phyloP scores from a whole-genome alignment of 1,284 basidiomycete species.

The Uromyces viciae-fabae region DNA sequence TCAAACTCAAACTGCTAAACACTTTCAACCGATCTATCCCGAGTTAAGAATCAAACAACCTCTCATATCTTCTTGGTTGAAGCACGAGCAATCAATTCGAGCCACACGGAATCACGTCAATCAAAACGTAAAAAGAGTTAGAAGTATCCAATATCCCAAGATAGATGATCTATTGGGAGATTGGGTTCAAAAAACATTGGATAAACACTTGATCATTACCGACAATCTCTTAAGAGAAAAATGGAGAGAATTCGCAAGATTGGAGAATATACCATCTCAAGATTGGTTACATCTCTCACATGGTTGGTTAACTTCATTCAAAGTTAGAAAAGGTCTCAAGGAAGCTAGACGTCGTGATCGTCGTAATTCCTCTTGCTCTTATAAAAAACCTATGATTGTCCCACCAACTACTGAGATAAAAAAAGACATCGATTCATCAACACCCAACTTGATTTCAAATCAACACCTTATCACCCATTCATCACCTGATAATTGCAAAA shows the following conservation, averaged over 20 bases:
- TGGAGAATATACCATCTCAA: background rate
- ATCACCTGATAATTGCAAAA: background rate
- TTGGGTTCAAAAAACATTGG: constrained; percentile 11
- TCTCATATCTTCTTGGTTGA: constrained; percentile 30
- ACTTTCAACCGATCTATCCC: constrained; percentile 36
- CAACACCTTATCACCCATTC: background rate
- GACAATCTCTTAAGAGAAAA: constrained; percentile 13
- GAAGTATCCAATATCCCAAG: background rate
- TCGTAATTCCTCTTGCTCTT: background rate
- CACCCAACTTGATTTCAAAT: background rate
- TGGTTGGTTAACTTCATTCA: constrained; percentile 28
- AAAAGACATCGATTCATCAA: too few species aligned
- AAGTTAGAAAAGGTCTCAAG: background rate
- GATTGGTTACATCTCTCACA: constrained; percentile 20
- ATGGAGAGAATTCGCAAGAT: constrained; percentile 15
- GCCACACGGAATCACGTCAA: background rate
- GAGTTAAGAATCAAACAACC: constrained; percentile 35
- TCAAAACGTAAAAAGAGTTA: constrained; percentile 2
- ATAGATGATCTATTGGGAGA: background rate
- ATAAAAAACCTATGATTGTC: background rate
- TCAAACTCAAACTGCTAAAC: constrained; percentile 29
- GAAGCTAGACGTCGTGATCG: background rate
- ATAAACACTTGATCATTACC: background rate
- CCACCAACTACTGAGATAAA: background rate
- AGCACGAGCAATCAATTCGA: constrained; percentile 26